Evolutionary conservation across 1,284 basidiomycete species (phyloP).

Genomic region (Flammula alnicola): DNA sequence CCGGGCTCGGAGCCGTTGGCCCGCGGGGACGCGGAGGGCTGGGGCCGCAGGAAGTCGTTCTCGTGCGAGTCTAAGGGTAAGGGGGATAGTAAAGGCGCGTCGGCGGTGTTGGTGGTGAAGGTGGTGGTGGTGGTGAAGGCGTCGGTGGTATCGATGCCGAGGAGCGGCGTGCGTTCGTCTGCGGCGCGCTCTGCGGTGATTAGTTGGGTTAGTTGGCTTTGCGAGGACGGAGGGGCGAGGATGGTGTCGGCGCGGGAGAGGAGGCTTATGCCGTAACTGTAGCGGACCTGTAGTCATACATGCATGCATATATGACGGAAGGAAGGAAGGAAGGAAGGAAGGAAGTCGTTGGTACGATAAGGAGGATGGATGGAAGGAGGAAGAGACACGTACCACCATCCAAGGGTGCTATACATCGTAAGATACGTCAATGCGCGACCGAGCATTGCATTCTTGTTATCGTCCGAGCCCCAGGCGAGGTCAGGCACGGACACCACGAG

Average conservation of each 20-base stretch:
- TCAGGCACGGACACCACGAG: slow-evolving; percentile 85
- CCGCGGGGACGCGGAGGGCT: slow-evolving; percentile 24
- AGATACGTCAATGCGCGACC: slow-evolving; percentile 92
- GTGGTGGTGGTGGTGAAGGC: no score
- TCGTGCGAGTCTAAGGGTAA: slow-evolving; percentile 2
- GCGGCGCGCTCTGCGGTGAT: background rate
- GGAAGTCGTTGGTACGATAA: slow-evolving; percentile 5
- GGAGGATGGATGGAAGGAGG: background rate
- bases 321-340: background rate
- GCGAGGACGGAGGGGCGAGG: no score
- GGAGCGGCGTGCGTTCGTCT: slow-evolving; percentile 27
- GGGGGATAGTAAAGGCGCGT: slow-evolving; percentile 24
- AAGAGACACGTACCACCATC: slow-evolving; percentile 77
- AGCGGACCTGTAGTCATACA: slow-evolving; percentile 66
- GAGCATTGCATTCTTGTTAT: slow-evolving; percentile 87
- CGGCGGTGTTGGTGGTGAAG: no score
- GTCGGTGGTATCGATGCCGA: no score
- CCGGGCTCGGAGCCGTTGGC: no score
- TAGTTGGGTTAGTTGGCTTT: no score
- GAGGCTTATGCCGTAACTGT: slow-evolving; percentile 86
- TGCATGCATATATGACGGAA: background rate
- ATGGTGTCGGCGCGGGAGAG: slow-evolving; percentile 73
- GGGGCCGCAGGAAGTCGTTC: slow-evolving; percentile 14
- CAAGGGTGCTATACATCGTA: slow-evolving; percentile 90
- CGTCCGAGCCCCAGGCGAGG: slow-evolving; percentile 83